Conservation (phyloP, 106 monocot species). For the Apostasia shenzhenica region DNA sequence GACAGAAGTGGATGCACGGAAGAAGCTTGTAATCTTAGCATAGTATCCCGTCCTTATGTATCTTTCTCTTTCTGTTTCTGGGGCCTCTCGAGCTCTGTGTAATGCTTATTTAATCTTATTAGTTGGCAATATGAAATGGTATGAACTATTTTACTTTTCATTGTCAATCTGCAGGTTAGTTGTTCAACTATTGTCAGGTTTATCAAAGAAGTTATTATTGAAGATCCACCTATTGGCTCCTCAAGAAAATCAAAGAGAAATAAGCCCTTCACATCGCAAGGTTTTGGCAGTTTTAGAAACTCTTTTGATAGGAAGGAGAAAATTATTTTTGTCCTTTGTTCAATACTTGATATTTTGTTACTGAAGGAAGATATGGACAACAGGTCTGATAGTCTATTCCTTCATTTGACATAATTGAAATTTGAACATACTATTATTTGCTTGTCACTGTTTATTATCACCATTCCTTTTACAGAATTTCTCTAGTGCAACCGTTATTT, state of each 20-base stretch:
- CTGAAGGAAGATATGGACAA: slow-evolving; percentile 65
- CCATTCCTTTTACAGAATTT: slow-evolving; percentile 28
- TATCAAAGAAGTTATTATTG: slow-evolving; percentile 29
- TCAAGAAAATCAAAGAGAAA: slow-evolving; percentile 41
- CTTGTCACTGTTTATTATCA: not conserved
- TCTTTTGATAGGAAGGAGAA: slow-evolving; percentile 16
- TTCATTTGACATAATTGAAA: not conserved
- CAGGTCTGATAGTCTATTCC: slow-evolving; percentile 36
- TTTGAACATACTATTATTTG: not conserved
- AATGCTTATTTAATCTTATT: not conserved
- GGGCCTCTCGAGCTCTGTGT: not conserved
- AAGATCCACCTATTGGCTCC: slow-evolving; percentile 11
- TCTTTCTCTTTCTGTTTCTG: too few species aligned
- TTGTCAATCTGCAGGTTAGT: slow-evolving; percentile 37
- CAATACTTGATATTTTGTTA: slow-evolving; percentile 73
- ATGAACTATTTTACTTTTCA: not conserved
- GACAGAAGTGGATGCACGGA: too few species aligned
- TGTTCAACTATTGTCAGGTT: slow-evolving; percentile 37
- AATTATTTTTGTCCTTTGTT: slow-evolving; percentile 33
- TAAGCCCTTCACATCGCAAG: slow-evolving; percentile 8
- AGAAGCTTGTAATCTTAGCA: too few species aligned
- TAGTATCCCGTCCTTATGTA: too few species aligned
- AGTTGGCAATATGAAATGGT: not conserved
- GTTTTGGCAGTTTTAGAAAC: slow-evolving; percentile 11
- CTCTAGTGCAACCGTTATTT: slow-evolving; percentile 60